Evolutionary conservation across 164 flowering plant genomes (phyloP), one percentile per base, ranked within the genome.

Genomic region (Liriodendron chinense): DNA sequence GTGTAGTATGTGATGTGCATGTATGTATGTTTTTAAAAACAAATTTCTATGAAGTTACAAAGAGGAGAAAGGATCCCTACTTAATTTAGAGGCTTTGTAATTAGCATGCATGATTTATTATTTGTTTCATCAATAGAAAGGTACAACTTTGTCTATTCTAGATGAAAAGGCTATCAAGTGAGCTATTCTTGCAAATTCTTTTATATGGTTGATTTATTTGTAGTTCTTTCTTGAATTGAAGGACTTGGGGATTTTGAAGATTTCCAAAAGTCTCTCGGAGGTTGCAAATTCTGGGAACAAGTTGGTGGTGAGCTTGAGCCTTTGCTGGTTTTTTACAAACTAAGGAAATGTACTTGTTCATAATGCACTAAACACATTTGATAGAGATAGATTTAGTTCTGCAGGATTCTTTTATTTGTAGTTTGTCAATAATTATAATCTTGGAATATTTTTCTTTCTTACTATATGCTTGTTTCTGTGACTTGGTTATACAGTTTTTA

Each of bases 211-310:
- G 21, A 3, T 47, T 53, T 70, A 48, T 34, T 65, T 28, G 25
- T 50, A 1, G 23, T 53, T 50, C 18, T 76, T 71, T 13, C 57
- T 66, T 61, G 43, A 1, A 1, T 70, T 78, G 73, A 65, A 86
- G 89, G 90, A 85, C 67, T 83, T 87, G 81, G 90, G 90, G 34
- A 85, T 89, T 64, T 25, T 68, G 76, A 83, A 78, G 64, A 78
- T 86, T 20, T 87, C 90, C 10, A 75, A 78, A 78, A 75, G 77
- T 79, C 71, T 89, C 64, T 72, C 83, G 1, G 80, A 82, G 25
- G 72, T 78, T 16, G 21, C 72, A 8, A 74, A 80, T 14, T 25
- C 85, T 47, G 79, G 21, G 34, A 85, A 76, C 70, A 83, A 81
- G 72, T 34, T 34, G 43, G 43, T 34, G 78, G 84, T 86, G 61